These are phyloP conservation scores for Teratosphaeria destructans DNA, from an alignment of 2,329 filamentous ascomycete species.

Conservation along the genomic window DNA sequence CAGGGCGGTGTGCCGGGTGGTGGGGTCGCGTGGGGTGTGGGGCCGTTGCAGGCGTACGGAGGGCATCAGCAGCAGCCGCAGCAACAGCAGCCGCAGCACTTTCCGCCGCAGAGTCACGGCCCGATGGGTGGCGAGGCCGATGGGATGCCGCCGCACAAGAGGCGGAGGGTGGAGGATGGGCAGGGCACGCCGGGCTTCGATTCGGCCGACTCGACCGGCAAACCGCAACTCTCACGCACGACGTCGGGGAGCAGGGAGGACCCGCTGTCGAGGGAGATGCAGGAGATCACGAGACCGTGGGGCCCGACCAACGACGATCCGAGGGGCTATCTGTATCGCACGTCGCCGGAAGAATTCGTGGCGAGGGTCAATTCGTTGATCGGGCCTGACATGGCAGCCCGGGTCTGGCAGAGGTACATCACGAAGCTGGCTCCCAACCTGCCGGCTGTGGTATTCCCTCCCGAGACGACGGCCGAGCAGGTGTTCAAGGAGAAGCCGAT, in stretches of 20 bases:
- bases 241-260: neutral
- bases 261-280: constrained; percentile 1
- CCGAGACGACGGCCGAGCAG: constrained; percentile 43
- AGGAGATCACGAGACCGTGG: constrained; percentile 8
- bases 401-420: constrained; percentile 48
- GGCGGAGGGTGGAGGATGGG: constrained; percentile 12
- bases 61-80: neutral
- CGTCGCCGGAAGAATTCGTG: constrained; percentile 20
- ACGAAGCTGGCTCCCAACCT: constrained; percentile 45
- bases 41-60: neutral
- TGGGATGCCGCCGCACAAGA: constrained; percentile 11
- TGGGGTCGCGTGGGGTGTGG: constrained; percentile 6
- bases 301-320: constrained; percentile 10
- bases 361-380: constrained; percentile 38
- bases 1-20: constrained; percentile 1
- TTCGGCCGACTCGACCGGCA: neutral
- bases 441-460: constrained; percentile 48
- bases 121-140: neutral
- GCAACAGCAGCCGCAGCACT: neutral
- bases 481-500: constrained; percentile 49
- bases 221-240: constrained; percentile 1
- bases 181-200: constrained; percentile 3
- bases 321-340: constrained; percentile 14
- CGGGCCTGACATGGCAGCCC: constrained; percentile 40
- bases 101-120: neutral